A percentile compares a stretch with the other conserved stretches of the same genome.
Evolutionary conservation across 345 rosid species (phyloP).

Genomic region (Hibiscus syriacus): DNA sequence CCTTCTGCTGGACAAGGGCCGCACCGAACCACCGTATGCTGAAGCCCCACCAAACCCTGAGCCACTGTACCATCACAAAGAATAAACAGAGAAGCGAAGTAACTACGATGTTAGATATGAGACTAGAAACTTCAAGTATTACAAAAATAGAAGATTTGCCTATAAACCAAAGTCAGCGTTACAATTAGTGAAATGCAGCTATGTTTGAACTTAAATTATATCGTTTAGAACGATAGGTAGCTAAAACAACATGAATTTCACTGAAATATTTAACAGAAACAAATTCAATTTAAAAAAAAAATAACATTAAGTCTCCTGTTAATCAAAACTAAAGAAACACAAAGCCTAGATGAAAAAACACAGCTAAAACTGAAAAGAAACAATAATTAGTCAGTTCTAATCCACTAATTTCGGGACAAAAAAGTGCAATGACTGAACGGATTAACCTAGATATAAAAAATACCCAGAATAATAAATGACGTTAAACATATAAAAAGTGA

Average conservation of each 20-base stretch:
- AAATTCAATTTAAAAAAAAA: not conserved
- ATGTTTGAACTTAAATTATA: not conserved
- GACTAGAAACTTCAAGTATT: not conserved
- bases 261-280: not conserved
- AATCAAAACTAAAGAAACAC: not conserved
- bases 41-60: slow-evolving; percentile 92
- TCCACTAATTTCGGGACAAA: not conserved
- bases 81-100: slow-evolving; percentile 2
- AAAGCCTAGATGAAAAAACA: not conserved
- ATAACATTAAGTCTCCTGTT: not conserved
- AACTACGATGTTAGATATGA: slow-evolving; percentile 8
- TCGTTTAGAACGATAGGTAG: not conserved
- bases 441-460: not conserved
- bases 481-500: not conserved
- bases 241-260: not conserved
- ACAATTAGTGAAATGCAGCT: not conserved
- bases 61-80: slow-evolving; percentile 43
- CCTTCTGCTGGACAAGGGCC: slow-evolving; percentile 47
- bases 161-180: not conserved
- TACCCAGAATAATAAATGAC: not conserved
- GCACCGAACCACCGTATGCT: slow-evolving; percentile 42
- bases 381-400: not conserved
- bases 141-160: not conserved
- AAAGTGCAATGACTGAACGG: not conserved
- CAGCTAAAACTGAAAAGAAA: not conserved